phyloP scores from a whole-genome alignment of 371 early-diverging fungal species.

The Nematocida sp. region DNA sequence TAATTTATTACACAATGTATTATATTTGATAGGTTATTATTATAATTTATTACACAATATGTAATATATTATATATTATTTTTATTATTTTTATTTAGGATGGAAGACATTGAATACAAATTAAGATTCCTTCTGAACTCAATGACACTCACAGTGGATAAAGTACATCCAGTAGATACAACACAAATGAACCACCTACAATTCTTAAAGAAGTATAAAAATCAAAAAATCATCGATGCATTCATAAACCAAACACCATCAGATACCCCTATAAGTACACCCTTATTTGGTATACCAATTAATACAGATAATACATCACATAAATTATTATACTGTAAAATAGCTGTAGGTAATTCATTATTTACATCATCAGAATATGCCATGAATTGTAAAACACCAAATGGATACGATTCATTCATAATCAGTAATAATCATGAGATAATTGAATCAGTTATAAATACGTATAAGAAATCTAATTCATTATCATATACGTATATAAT shows the following conservation, averaged over 20 bases:
- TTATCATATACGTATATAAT: slow-evolving; percentile 62
- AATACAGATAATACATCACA: slow-evolving; percentile 57
- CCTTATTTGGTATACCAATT: slow-evolving; percentile 66
- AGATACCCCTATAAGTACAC: slow-evolving; percentile 34
- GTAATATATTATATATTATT: neutral
- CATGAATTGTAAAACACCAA: slow-evolving; percentile 61
- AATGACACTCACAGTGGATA: slow-evolving; percentile 58
- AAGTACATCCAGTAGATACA: slow-evolving; percentile 44
- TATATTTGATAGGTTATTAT: neutral
- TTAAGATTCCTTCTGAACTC: slow-evolving; percentile 66
- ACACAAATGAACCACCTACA: slow-evolving; percentile 31
- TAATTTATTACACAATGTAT: neutral
- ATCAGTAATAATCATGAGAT: slow-evolving; percentile 3
- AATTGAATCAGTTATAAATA: slow-evolving; percentile 34
- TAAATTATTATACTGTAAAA: slow-evolving; percentile 67
- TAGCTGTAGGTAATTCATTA: slow-evolving; percentile 68
- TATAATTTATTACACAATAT: neutral
- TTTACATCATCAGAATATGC: slow-evolving; percentile 67
- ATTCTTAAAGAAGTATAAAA: slow-evolving; percentile 65
- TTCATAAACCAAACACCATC: slow-evolving; percentile 29
- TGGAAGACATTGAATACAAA: slow-evolving; percentile 68
- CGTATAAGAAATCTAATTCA: slow-evolving; percentile 4
- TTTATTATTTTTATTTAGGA: slow-evolving; percentile 57
- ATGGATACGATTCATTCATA: slow-evolving; percentile 65
- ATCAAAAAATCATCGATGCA: slow-evolving; percentile 58